Evolutionary conservation across 2,329 filamentous ascomycete genomes (phyloP), one percentile per base, ranked within the genome.

Genomic region (Aciculosporium take): DNA sequence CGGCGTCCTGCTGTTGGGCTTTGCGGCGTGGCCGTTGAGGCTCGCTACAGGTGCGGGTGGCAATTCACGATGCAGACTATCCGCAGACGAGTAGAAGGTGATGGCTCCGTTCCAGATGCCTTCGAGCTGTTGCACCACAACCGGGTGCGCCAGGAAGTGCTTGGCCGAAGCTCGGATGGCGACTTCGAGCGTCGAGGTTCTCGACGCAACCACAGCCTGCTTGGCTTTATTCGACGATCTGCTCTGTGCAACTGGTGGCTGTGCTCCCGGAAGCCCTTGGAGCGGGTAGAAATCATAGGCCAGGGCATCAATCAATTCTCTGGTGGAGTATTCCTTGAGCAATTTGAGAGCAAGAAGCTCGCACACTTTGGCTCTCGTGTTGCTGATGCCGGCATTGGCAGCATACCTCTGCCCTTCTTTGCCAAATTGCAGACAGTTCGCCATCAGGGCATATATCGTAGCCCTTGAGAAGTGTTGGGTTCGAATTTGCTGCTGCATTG

Each of bases 91-190:
- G 60, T 94, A 87, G 55, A 96, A 95, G 49, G 91, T 87, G 49
- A 96, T 91, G 15, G 84, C 89, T 23, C 89, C 89, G 17, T 86
- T 89, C 89, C 89, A 96, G 46, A 96, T 94, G 34, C 87, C 88
- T 60, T 95, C 87, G n/a, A 96, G 69, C 56, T 95, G 88, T 59
- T 93, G 86, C 7, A 95, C 82, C 1, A 95, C 87, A 3, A 95
- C 68, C 1, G 89, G 88, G 55, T 95, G 88, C 7, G 89, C 83
- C 5, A 96, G 69, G 51, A 95, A 94, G 51, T 86, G 81, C 63
- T 96, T 95, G 18, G 89, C 84, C 47, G 88, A 88, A 17, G 88
- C 86, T 50, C 86, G 79, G 53, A 96, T 95, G 46, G 89, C 88
- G 44, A 96, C 80, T 63, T 95, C 89, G 25, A 95, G 74, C 7